Conservation (phyloP, 1,139 yeast species). For the Taphrina wiesneri region DNA sequence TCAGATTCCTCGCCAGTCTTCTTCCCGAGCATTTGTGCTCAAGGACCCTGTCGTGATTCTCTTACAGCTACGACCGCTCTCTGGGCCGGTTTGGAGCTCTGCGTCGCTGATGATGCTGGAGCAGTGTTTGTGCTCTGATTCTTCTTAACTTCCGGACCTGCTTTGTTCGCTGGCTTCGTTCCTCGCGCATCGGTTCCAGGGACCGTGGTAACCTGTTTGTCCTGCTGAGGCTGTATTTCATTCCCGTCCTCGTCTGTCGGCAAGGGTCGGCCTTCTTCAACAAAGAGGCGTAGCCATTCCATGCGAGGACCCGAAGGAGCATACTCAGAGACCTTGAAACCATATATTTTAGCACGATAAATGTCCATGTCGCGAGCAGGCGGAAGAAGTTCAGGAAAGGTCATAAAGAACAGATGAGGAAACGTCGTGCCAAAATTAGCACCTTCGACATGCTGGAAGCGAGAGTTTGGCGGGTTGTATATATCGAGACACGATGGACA, state of each 20-base stretch:
- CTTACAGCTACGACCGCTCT: background rate
- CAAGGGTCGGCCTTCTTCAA: background rate
- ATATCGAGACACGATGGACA: slow-evolving; percentile 95
- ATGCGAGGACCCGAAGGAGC: slow-evolving; percentile 86
- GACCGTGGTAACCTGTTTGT: background rate
- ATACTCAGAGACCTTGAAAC: slow-evolving; percentile 74
- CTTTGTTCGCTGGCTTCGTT: background rate
- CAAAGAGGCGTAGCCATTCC: slow-evolving; percentile 73
- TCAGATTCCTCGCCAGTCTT: too few relatives aligned
- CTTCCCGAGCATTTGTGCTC: too few relatives aligned
- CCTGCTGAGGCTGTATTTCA: background rate
- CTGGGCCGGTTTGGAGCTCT: background rate
- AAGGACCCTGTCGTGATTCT: background rate
- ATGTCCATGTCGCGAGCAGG: slow-evolving; percentile 1
- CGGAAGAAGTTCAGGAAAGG: slow-evolving; percentile 70
- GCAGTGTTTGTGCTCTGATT: background rate
- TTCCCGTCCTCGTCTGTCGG: background rate
- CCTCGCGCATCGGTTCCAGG: background rate
- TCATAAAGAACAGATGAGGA: slow-evolving; percentile 85
- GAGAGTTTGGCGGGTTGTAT: slow-evolving; percentile 79
- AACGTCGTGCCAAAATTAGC: slow-evolving; percentile 96
- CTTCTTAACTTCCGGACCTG: background rate
- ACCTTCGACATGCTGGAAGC: slow-evolving; percentile 88
- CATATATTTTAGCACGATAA: slow-evolving; percentile 58
- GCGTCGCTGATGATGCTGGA: background rate